phyloP scores from a whole-genome alignment of 306 rosid genomes.

The Vicia sativa region DNA sequence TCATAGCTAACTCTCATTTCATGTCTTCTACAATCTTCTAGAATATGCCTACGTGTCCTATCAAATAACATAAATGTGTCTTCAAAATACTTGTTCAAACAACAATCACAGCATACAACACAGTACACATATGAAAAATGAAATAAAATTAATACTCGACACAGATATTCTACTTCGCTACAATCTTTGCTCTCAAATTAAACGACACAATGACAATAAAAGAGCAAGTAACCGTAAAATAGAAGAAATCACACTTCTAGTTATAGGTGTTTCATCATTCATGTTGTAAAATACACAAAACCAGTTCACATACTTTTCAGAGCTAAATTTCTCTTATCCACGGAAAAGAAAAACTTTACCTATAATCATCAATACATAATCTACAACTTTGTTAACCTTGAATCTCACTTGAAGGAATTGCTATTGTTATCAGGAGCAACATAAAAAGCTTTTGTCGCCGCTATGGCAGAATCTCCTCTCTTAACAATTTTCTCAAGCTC shows the following conservation, averaged over 20 bases:
- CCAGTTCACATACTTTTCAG: constrained; percentile 14
- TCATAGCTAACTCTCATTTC: too few relatives aligned
- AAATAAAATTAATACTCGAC: background rate
- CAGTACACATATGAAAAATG: background rate
- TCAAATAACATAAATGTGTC: background rate
- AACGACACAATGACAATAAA: background rate
- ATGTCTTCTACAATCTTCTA: too few relatives aligned
- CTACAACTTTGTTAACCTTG: constrained; percentile 45
- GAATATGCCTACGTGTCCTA: too few relatives aligned
- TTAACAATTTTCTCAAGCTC: constrained; percentile 68
- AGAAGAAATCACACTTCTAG: background rate
- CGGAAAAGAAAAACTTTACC: background rate
- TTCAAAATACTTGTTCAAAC: constrained; percentile 22
- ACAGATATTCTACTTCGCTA: constrained; percentile 1
- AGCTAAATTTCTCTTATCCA: constrained; percentile 11
- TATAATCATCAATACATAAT: constrained; percentile 20
- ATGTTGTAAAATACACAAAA: background rate
- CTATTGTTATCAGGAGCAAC: constrained; percentile 43
- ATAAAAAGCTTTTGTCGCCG: constrained; percentile 64
- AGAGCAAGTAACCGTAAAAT: background rate
- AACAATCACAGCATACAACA: background rate
- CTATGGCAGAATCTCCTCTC: constrained; percentile 77
- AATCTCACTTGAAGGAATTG: constrained; percentile 15
- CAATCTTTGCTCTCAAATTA: background rate
- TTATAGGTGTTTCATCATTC: constrained; percentile 7